A percentile compares a stretch with the other conserved stretches of the same genome.
Evolutionary conservation across 805 yeast genomes (phyloP).

Genomic region (Candida nanaspora): DNA sequence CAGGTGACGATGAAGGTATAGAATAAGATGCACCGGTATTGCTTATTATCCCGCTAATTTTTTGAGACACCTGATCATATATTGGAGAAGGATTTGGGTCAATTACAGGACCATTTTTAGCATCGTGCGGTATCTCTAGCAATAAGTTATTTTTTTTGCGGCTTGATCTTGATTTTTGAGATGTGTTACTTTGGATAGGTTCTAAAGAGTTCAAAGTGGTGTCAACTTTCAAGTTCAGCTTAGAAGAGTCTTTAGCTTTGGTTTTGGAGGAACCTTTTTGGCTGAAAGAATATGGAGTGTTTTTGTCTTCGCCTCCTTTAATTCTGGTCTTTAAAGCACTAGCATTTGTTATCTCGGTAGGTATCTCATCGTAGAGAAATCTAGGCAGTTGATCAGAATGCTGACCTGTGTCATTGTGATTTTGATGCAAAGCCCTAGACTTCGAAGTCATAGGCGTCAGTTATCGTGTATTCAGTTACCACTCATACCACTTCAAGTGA

Average conservation of each 20-base stretch:
- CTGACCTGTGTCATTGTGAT: neutral
- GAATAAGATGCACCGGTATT: neutral
- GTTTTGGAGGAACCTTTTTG: conserved; percentile 1
- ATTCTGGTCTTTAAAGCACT: conserved; percentile 16
- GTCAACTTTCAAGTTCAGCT: conserved; percentile 10
- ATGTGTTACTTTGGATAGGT: neutral
- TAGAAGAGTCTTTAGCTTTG: neutral
- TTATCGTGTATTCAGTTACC: too few species aligned
- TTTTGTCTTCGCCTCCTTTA: conserved; percentile 5
- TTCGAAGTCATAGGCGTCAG: neutral
- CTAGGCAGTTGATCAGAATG: conserved; percentile 12
- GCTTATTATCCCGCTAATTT: conserved; percentile 9
- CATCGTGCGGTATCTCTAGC: neutral
- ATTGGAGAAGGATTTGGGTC: conserved; percentile 9
- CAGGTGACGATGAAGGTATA: neutral
- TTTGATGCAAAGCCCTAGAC: neutral
- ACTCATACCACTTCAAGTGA: neutral
- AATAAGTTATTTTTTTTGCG: neutral
- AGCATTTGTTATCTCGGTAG: conserved; percentile 18
- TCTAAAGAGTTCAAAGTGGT: conserved; percentile 9
- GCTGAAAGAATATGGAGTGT: conserved; percentile 20
- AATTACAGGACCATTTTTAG: neutral
- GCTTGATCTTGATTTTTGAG: neutral
- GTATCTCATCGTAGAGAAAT: conserved; percentile 23
- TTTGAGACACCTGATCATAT: conserved; percentile 14